phyloP scores from a whole-genome alignment of 805 yeast genomes.

The Saturnispora halmiae region DNA sequence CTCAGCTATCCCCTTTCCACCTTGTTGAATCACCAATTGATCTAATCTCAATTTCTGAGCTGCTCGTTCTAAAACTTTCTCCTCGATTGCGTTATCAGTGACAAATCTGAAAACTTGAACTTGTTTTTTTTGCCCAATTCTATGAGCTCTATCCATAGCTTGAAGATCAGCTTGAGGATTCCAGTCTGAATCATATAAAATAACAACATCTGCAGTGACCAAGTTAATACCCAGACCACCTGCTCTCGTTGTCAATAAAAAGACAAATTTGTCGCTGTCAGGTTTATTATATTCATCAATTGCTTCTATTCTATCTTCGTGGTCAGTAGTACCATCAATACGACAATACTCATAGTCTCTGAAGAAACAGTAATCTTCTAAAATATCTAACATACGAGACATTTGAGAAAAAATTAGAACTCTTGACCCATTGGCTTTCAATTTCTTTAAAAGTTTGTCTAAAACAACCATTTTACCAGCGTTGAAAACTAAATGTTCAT shows the following conservation, averaged over 20 bases:
- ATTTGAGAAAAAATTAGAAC: constrained; percentile 75
- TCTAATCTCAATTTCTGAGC: constrained; percentile 71
- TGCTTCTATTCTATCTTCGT: constrained; percentile 62
- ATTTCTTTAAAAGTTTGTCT: constrained; percentile 55
- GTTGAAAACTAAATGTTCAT: constrained; percentile 69
- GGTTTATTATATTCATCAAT: constrained; percentile 78
- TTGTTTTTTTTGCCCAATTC: constrained; percentile 81
- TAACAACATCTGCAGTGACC: constrained; percentile 72
- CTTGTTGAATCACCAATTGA: constrained; percentile 77
- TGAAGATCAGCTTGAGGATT: constrained; percentile 85
- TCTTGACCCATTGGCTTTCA: constrained; percentile 62
- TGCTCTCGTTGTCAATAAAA: constrained; percentile 73
- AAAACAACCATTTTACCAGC: constrained; percentile 64
- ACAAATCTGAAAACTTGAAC: constrained; percentile 71
- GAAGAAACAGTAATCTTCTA: constrained; percentile 71
- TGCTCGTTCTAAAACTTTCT: constrained; percentile 72
- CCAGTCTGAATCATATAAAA: constrained; percentile 77
- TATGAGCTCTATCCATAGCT: constrained; percentile 85
- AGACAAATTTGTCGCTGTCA: constrained; percentile 61
- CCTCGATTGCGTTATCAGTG: constrained; percentile 78
- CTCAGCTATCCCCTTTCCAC: constrained; percentile 25
- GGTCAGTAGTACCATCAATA: constrained; percentile 79
- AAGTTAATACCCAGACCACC: constrained; percentile 85
- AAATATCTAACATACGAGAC: constrained; percentile 72
- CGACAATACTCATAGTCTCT: constrained; percentile 65